These are phyloP conservation scores for Arthroderma sp. DNA, from an alignment of 2,329 filamentous ascomycete genomes.

Conservation along the genomic window DNA sequence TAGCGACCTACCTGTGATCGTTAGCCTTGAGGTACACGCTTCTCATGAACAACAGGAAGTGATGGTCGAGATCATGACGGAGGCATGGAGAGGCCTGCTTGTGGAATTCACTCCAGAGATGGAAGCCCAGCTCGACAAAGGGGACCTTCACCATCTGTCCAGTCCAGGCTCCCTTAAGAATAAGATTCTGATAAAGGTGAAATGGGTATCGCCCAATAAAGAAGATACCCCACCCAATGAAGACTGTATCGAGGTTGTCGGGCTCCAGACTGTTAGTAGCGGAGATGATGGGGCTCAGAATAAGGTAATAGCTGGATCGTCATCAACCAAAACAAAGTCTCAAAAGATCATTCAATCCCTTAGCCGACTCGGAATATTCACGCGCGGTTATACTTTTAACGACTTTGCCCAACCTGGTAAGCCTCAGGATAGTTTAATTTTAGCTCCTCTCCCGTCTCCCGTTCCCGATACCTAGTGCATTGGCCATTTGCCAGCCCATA, in stretches of 20 bases:
- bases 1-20: constrained; percentile 70
- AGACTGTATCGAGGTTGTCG: constrained; percentile 3
- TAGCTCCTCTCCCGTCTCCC: neutral
- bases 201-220: constrained; percentile 42
- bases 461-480: constrained; percentile 2
- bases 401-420: constrained; percentile 54
- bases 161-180: constrained; percentile 58
- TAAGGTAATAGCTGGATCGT: neutral
- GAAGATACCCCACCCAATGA: neutral
- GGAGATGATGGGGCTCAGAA: constrained; percentile 28
- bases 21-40: constrained; percentile 86
- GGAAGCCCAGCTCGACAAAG: constrained; percentile 36
- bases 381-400: constrained; percentile 69
- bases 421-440: constrained; percentile 22
- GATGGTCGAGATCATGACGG: constrained; percentile 89
- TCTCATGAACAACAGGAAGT: constrained; percentile 69
- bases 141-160: constrained; percentile 42
- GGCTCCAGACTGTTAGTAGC: constrained; percentile 23
- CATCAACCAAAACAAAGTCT: constrained; percentile 27
- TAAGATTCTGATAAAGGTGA: constrained; percentile 78
- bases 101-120: constrained; percentile 52
- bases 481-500: neutral
- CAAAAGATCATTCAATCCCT: constrained; percentile 60
- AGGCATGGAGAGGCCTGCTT: constrained; percentile 68
- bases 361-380: constrained; percentile 69